phyloP scores from a whole-genome alignment of 257 asterid species.

The Salvia miltiorrhiza region DNA sequence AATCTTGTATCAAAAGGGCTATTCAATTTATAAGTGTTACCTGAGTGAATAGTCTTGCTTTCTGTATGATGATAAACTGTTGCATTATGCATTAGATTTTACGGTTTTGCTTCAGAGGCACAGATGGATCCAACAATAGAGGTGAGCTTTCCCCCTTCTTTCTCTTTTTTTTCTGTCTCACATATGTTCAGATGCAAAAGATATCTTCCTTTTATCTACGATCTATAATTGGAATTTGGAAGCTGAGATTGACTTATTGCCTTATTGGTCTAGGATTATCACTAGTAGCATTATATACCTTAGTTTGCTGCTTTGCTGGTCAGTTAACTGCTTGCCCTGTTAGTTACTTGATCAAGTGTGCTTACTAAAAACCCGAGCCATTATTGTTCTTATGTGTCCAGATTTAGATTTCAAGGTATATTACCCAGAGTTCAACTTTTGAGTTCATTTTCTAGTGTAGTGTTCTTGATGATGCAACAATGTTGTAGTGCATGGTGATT shows the following conservation, averaged over 20 bases:
- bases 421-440: not conserved
- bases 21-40: not conserved
- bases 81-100: constrained; percentile 51
- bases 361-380: not conserved
- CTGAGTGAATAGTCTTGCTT: constrained; percentile 5
- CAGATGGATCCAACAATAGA: constrained; percentile 94
- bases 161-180: not conserved
- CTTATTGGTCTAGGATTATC: not conserved
- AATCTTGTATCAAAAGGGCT: not conserved
- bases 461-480: not conserved
- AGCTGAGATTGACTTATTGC: constrained; percentile 1
- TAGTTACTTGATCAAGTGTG: constrained; percentile 2
- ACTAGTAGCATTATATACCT: not conserved
- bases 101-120: constrained; percentile 95
- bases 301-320: constrained; percentile 7
- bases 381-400: not conserved
- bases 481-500: not conserved
- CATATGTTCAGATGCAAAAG: not conserved
- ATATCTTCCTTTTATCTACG: constrained; percentile 5
- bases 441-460: not conserved
- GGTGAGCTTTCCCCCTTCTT: constrained; percentile 39
- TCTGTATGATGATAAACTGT: constrained; percentile 10
- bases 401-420: not conserved
- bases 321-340: not conserved
- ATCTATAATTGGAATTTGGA: not conserved